These are phyloP conservation scores for Scedosporium dehoogii DNA, from an alignment of 2,329 filamentous ascomycete genomes.

Conservation along the genomic window DNA sequence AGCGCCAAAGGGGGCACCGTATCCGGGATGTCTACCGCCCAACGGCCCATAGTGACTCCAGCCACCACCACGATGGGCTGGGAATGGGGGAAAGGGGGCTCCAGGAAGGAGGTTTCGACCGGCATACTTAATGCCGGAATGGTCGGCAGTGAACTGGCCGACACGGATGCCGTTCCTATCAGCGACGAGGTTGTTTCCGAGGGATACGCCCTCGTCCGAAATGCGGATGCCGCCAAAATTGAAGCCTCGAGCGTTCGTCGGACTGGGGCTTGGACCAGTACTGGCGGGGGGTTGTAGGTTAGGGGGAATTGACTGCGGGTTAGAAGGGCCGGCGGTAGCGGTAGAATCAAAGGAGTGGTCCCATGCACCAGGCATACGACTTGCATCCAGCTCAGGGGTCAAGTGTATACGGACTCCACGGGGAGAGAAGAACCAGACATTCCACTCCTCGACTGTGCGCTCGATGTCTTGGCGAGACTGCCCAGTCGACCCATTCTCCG, in stretches of 20 bases:
- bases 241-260: slow-evolving; percentile 13
- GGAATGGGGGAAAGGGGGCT: background rate
- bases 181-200: slow-evolving; percentile 32
- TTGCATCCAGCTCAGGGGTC: slow-evolving; percentile 12
- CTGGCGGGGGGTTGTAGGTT: background rate
- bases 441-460: slow-evolving; percentile 42
- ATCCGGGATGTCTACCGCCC: background rate
- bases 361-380: slow-evolving; percentile 22
- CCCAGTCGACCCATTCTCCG: slow-evolving; percentile 2
- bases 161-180: slow-evolving; percentile 36
- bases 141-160: slow-evolving; percentile 31
- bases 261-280: background rate
- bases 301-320: background rate
- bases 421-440: slow-evolving; percentile 43
- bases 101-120: slow-evolving; percentile 2
- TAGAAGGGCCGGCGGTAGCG: background rate
- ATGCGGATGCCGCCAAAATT: slow-evolving; percentile 26
- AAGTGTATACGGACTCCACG: slow-evolving; percentile 35
- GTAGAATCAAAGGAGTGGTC: slow-evolving; percentile 18
- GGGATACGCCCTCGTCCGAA: slow-evolving; percentile 31
- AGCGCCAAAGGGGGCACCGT: slow-evolving; percentile 5
- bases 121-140: slow-evolving; percentile 23
- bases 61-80: background rate
- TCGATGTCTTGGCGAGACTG: slow-evolving; percentile 21
- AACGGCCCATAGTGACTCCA: background rate